A percentile compares a stretch with the other conserved stretches of the same genome.
Conservation (phyloP, 1,139 yeast species). For the Taiozyma onychis region DNA sequence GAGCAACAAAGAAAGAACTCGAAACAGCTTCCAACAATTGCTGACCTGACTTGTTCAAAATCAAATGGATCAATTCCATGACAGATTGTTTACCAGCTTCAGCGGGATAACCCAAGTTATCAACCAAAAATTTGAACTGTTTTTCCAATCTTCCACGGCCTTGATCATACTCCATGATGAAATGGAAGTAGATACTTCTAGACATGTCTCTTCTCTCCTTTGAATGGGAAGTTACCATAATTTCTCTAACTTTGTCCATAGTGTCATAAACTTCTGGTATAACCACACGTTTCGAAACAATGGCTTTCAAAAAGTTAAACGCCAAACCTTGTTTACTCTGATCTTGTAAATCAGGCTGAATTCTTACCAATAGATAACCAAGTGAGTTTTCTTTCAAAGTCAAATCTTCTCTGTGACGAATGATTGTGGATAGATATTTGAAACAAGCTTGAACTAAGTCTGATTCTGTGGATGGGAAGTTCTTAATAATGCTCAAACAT, state of each 20-base stretch:
- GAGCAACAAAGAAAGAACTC: constrained; percentile 74
- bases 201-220: constrained; percentile 82
- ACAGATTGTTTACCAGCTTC: constrained; percentile 86
- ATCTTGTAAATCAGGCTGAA: constrained; percentile 87
- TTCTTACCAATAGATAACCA: constrained; percentile 67
- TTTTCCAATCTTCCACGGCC: constrained; percentile 81
- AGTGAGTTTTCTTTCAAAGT: constrained; percentile 66
- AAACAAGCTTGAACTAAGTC: constrained; percentile 82
- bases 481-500: constrained; percentile 62
- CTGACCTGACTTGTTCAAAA: constrained; percentile 61
- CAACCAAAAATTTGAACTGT: constrained; percentile 77
- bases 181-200: constrained; percentile 77
- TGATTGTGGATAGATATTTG: constrained; percentile 65
- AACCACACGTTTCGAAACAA: constrained; percentile 66
- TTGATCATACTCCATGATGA: constrained; percentile 92
- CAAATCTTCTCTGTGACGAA: constrained; percentile 64
- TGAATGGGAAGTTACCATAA: constrained; percentile 88
- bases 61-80: constrained; percentile 74
- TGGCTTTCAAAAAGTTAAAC: constrained; percentile 72
- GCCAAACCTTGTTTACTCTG: constrained; percentile 88
- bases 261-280: constrained; percentile 88
- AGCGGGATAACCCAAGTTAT: constrained; percentile 79
- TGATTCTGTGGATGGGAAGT: constrained; percentile 70
- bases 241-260: constrained; percentile 73
- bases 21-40: constrained; percentile 59